Conservation (phyloP, 140 eudicot genomes). For the Stevia rebaudiana region DNA sequence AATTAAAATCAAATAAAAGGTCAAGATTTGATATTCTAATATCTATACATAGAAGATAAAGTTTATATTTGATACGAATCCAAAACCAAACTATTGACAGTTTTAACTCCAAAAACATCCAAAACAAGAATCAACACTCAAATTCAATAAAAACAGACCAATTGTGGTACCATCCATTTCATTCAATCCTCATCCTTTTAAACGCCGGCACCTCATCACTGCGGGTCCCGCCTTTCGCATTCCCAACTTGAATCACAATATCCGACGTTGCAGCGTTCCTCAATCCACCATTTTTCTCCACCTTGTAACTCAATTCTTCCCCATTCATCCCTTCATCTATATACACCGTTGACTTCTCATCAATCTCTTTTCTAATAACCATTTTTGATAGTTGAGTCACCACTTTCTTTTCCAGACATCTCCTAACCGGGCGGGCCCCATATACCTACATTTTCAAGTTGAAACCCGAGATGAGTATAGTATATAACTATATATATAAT, state of each 20-base stretch:
- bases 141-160: too few relatives aligned
- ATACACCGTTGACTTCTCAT: conserved; percentile 82
- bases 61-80: too few relatives aligned
- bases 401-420: conserved; percentile 85
- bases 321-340: conserved; percentile 55
- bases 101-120: too few relatives aligned
- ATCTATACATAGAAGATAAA: too few relatives aligned
- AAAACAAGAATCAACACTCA: too few relatives aligned
- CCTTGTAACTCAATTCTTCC: conserved; percentile 47
- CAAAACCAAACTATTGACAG: too few relatives aligned
- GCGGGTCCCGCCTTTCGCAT: conserved; percentile 22
- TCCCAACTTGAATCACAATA: conserved; percentile 56
- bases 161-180: conserved; percentile 81
- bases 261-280: conserved; percentile 78
- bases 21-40: too few relatives aligned
- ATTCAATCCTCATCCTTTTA: conserved; percentile 80
- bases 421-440: conserved; percentile 94
- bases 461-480: neutral
- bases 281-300: conserved; percentile 87
- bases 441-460: conserved; percentile 49
- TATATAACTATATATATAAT: neutral
- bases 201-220: conserved; percentile 69
- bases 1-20: too few relatives aligned
- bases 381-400: conserved; percentile 85
- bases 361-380: conserved; percentile 71